A percentile compares a stretch with the other conserved stretches of the same genome.
These are phyloP conservation scores for Oryza meridionalis DNA, from an alignment of 176 grass and related monocot genomes.

Conservation along the genomic window DNA sequence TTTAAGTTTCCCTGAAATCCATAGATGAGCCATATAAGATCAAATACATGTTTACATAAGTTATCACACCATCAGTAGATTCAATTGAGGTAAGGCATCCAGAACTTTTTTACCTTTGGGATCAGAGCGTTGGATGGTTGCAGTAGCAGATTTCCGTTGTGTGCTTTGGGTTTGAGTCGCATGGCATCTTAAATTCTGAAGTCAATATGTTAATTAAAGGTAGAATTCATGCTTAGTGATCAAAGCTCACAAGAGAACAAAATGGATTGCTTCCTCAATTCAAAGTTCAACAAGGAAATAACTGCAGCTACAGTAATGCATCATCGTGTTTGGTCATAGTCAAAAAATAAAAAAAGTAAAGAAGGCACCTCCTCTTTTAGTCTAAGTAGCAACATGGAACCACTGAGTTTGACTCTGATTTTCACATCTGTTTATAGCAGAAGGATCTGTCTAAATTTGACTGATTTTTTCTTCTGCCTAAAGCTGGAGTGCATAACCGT, in stretches of 20 bases:
- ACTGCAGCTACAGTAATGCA: neutral
- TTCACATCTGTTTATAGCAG: neutral
- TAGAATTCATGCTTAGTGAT: neutral
- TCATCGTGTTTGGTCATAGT: neutral
- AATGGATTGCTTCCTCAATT: neutral
- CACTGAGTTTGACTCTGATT: neutral
- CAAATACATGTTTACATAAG: slow-evolving; percentile 6
- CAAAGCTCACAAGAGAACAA: neutral
- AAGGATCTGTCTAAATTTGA: neutral
- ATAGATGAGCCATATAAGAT: slow-evolving; percentile 1
- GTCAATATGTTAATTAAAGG: slow-evolving; percentile 6
- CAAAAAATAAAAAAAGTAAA: neutral
- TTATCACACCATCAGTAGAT: neutral
- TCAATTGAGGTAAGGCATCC: neutral
- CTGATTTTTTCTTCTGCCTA: neutral
- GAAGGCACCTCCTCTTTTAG: neutral
- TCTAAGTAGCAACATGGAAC: neutral
- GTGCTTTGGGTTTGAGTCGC: slow-evolving; percentile 37
- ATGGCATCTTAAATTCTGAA: slow-evolving; percentile 29
- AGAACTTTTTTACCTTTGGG: slow-evolving; percentile 25
- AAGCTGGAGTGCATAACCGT: neutral
- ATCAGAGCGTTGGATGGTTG: slow-evolving; percentile 16
- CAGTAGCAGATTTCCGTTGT: neutral
- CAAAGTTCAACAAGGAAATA: neutral
- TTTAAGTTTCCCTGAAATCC: slow-evolving; percentile 15